These are phyloP conservation scores for Russula lepida DNA, from an alignment of 768 basidiomycete genomes.

Conservation along the genomic window DNA sequence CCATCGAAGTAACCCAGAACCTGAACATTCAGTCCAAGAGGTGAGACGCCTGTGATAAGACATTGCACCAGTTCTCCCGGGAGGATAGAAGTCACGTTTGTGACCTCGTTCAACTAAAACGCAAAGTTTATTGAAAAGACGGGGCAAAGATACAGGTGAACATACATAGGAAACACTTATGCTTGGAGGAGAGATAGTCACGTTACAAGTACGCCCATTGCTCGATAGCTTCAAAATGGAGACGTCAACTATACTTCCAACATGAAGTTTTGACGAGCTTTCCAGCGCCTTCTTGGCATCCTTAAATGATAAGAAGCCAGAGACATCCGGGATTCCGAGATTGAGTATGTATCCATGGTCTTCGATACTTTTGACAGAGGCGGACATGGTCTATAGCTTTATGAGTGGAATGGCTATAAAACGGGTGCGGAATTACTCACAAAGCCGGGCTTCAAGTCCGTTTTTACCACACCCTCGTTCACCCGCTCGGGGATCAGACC, in stretches of 20 bases:
- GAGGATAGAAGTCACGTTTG: slow-evolving; percentile 70
- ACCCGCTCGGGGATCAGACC: slow-evolving; percentile 78
- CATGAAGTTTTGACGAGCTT: slow-evolving; percentile 33
- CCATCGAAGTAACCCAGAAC: slow-evolving; percentile 89
- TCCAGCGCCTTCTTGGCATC: slow-evolving; percentile 43
- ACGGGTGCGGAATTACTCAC: slow-evolving; percentile 39
- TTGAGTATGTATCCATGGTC: slow-evolving; percentile 93
- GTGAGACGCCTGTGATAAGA: slow-evolving; percentile 66
- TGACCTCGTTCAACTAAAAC: slow-evolving; percentile 63
- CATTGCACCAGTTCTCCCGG: slow-evolving; percentile 80
- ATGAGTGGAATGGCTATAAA: background rate
- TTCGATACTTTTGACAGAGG: slow-evolving; percentile 75
- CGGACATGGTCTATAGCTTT: slow-evolving; percentile 54
- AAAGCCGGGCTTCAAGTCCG: slow-evolving; percentile 67
- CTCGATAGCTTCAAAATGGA: slow-evolving; percentile 59
- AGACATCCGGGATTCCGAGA: slow-evolving; percentile 66
- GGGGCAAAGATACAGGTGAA: slow-evolving; percentile 10
- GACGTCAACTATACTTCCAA: slow-evolving; percentile 62
- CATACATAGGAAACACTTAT: slow-evolving; percentile 51
- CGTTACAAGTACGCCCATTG: slow-evolving; percentile 73
- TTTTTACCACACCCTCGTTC: slow-evolving; percentile 69
- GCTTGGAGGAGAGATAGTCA: slow-evolving; percentile 44
- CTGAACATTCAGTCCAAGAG: slow-evolving; percentile 77
- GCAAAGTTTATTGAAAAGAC: background rate
- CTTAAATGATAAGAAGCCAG: slow-evolving; percentile 80